Evolutionary conservation across 2,329 filamentous ascomycete genomes (phyloP).

Genomic region (Rosellinia necatrix): DNA sequence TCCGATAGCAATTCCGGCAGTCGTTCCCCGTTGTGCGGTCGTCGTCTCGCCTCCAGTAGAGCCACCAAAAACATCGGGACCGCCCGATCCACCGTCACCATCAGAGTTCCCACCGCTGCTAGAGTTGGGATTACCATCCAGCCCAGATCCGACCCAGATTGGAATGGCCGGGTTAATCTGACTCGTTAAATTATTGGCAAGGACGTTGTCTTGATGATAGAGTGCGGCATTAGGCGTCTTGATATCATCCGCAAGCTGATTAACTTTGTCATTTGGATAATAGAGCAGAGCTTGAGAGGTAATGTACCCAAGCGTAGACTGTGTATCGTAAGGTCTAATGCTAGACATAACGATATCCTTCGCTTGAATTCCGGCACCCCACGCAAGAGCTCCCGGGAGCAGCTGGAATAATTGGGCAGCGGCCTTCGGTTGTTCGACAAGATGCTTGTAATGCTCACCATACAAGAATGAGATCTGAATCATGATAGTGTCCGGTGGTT

Average conservation of each 20-base stretch:
- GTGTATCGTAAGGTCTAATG: conserved; percentile 78
- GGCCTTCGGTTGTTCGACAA: conserved; percentile 71
- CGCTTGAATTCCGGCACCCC: conserved; percentile 61
- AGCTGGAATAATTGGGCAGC: conserved; percentile 84
- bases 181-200: conserved; percentile 73
- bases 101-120: conserved; percentile 46
- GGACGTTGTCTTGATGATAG: conserved; percentile 70
- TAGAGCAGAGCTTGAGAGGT: conserved; percentile 79
- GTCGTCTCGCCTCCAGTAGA: conserved; percentile 50
- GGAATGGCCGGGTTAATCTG: conserved; percentile 86
- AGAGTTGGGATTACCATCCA: conserved; percentile 47
- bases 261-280: conserved; percentile 73
- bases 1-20: conserved; percentile 73
- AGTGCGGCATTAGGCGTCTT: conserved; percentile 72
- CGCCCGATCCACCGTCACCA: conserved; percentile 40
- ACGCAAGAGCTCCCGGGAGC: conserved; percentile 71
- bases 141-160: conserved; percentile 54
- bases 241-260: conserved; percentile 70
- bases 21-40: conserved; percentile 65
- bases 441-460: conserved; percentile 82
- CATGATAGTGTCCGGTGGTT: conserved; percentile 68
- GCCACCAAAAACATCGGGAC: conserved; percentile 49
- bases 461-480: conserved; percentile 87
- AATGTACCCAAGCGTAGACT: conserved; percentile 70
- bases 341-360: conserved; percentile 68